Base-by-base conservation (phyloP, 2,329 filamentous ascomycete genomes). In the Sporothrix mexicana region DNA sequence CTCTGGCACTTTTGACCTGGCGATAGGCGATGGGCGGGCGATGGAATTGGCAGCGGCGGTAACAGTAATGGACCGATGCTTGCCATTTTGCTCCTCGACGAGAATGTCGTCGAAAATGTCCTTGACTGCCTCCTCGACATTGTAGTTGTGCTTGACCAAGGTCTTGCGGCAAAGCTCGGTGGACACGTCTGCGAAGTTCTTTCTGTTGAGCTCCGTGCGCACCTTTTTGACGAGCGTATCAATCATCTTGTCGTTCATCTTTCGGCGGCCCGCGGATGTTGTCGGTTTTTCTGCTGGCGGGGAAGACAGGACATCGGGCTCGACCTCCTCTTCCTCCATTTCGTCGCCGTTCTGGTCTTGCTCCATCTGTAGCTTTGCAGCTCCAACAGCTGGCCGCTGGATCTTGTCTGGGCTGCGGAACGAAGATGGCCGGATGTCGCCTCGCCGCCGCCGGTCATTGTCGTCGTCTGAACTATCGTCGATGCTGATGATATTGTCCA, bases 361-460 rank as follows among this genome's bases (percentile, higher is more conserved):
- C 41, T 69, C 49, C 53, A 25, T 13, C 20, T 55, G 20, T 25
- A 70, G 47, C 2, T 51, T 7, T 30, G 23, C 12, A 23, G 20
- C 36, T 13, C 13, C 10, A 57, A 12, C 15, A 25, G 79, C 74
- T 15, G 45, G 45, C 8, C 66, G 15, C 13, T 12, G 25, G 10
- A 53, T 17, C 30, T 68, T 68, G 45, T 53, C 47, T 4, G 75
- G 80, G 80, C 81, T 79, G 75, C 81, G 82, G 77, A 88, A 88
- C 17, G 82, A 82, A 43, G 92, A 91, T 0, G 90, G 91, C 15
- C 86, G 88, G 23, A 89, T 91, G 53, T 90, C 90, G 57, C 86
- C 86, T 67, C 90, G 87, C 1, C 85, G 84, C 2, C 88, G 87
- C 3, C 84, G 85, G 57, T 59, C 49, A 10, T 70, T 43, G 59